Evolutionary conservation across 768 basidiomycete genomes (phyloP).

Genomic region (Termitomyces sp.): DNA sequence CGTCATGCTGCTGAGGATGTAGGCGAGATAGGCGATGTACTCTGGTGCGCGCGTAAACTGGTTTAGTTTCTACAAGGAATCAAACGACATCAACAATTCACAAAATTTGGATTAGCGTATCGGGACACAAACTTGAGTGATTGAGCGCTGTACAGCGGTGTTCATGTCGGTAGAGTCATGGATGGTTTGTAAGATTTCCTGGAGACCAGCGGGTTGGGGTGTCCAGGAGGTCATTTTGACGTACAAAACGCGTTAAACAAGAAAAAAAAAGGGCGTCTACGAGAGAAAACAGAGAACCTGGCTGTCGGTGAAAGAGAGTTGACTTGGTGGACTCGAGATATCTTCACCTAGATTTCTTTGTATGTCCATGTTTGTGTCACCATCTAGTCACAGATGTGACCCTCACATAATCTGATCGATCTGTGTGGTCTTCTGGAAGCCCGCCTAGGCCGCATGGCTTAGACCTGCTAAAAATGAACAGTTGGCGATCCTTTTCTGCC

Average conservation of each 20-base stretch:
- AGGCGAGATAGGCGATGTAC: conserved; percentile 93
- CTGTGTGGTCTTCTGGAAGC: conserved; percentile 9
- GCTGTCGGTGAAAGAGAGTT: conserved; percentile 18
- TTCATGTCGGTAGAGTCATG: conserved; percentile 84
- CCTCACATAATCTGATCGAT: conserved; percentile 11
- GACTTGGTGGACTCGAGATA: conserved; percentile 13
- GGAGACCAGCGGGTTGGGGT: conserved; percentile 81
- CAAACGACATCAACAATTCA: conserved; percentile 19
- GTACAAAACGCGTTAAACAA: conserved; percentile 35
- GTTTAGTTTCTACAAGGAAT: conserved; percentile 69
- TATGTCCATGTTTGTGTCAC: conserved; percentile 15
- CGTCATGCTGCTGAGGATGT: conserved; percentile 80
- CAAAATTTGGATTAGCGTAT: conserved; percentile 18
- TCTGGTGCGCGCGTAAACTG: conserved; percentile 85
- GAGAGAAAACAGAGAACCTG: conserved; percentile 22
- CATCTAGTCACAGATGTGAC: conserved; percentile 19
- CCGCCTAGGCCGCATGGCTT: neutral
- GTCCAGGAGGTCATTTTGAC: conserved; percentile 71
- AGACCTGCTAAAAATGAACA: neutral
- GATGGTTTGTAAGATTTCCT: conserved; percentile 90
- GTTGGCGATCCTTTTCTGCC: neutral
- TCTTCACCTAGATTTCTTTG: conserved; percentile 24
- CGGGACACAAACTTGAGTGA: conserved; percentile 66
- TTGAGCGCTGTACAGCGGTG: conserved; percentile 71
- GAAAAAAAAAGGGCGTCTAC: conserved; percentile 19